Conservation (phyloP, 1,139 yeast genomes). For the Kurtzmaniella quercitrusa region DNA sequence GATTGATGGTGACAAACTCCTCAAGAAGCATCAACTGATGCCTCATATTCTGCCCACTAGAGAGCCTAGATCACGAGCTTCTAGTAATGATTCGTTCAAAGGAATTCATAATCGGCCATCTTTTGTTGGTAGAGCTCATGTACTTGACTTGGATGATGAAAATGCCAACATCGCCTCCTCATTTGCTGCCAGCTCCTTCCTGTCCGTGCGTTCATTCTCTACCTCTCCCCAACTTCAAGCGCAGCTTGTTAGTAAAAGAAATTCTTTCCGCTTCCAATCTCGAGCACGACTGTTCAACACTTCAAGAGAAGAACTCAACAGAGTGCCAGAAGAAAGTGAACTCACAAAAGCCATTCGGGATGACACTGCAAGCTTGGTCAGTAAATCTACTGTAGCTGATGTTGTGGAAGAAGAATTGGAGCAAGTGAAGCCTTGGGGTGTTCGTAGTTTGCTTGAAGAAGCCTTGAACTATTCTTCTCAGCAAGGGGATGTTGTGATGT, state of each 20-base stretch:
- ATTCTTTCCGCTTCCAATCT: background rate
- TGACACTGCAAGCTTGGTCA: slow-evolving; percentile 1
- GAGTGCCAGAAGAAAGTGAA: slow-evolving; percentile 11
- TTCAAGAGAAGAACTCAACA: slow-evolving; percentile 6
- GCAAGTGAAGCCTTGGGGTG: slow-evolving; percentile 26
- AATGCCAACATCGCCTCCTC: slow-evolving; percentile 33
- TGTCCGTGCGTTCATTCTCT: slow-evolving; percentile 4
- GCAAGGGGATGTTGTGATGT: slow-evolving; percentile 65
- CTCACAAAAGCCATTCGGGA: slow-evolving; percentile 1
- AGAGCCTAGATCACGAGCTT: background rate
- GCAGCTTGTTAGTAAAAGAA: background rate
- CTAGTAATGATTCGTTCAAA: background rate
- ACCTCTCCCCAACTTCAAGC: slow-evolving; percentile 3
- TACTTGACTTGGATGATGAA: slow-evolving; percentile 35
- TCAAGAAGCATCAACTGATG: background rate
- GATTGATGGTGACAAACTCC: background rate
- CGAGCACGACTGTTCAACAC: background rate
- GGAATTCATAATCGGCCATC: slow-evolving; percentile 1
- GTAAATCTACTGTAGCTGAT: background rate
- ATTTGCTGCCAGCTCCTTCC: slow-evolving; percentile 3
- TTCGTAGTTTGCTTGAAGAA: slow-evolving; percentile 28
- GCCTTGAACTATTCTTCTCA: slow-evolving; percentile 50
- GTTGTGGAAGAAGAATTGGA: slow-evolving; percentile 2
- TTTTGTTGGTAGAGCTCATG: background rate
- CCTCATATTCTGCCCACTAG: background rate